These are phyloP conservation scores for Nakaseomyces nivariensis DNA, from an alignment of 1,139 yeast genomes.

Conservation along the genomic window DNA sequence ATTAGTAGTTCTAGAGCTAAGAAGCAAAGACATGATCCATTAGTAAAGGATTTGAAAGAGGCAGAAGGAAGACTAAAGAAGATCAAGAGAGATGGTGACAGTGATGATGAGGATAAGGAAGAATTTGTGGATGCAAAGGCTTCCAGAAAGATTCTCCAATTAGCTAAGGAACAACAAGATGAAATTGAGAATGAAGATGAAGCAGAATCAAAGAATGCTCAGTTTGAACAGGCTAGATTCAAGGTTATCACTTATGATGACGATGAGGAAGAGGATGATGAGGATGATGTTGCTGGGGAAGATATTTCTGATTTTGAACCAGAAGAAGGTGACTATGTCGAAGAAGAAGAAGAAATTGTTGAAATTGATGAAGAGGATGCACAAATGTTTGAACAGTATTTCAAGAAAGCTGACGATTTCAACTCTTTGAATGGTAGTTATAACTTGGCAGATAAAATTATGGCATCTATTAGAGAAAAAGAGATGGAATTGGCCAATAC, in stretches of 20 bases:
- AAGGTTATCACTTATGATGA: conserved; percentile 21
- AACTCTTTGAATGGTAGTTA: conserved; percentile 38
- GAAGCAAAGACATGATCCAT: conserved; percentile 62
- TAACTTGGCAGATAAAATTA: conserved; percentile 81
- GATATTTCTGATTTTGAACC: conserved; percentile 43
- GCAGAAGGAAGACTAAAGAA: conserved; percentile 61
- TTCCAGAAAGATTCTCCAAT: conserved; percentile 74
- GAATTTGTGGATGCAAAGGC: conserved; percentile 69
- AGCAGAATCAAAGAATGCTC: conserved; percentile 20
- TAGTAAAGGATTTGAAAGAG: conserved; percentile 64
- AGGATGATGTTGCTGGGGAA: conserved; percentile 36
- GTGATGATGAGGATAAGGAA: conserved; percentile 43
- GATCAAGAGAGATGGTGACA: conserved; percentile 26
- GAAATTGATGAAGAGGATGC: conserved; percentile 65
- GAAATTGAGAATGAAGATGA: conserved; percentile 47
- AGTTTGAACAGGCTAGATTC: conserved; percentile 19
- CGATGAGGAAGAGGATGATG: conserved; percentile 35
- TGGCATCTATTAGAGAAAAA: conserved; percentile 78
- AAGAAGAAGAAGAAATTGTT: conserved; percentile 45
- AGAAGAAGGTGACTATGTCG: conserved; percentile 38
- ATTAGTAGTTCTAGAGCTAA: conserved; percentile 42
- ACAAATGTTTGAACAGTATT: conserved; percentile 57
- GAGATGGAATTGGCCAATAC: conserved; percentile 32
- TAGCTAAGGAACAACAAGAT: conserved; percentile 88
- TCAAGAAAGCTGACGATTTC: conserved; percentile 36